These are phyloP conservation scores for Aspergillus ibericus DNA, from an alignment of 2,329 filamentous ascomycete genomes.

Conservation along the genomic window DNA sequence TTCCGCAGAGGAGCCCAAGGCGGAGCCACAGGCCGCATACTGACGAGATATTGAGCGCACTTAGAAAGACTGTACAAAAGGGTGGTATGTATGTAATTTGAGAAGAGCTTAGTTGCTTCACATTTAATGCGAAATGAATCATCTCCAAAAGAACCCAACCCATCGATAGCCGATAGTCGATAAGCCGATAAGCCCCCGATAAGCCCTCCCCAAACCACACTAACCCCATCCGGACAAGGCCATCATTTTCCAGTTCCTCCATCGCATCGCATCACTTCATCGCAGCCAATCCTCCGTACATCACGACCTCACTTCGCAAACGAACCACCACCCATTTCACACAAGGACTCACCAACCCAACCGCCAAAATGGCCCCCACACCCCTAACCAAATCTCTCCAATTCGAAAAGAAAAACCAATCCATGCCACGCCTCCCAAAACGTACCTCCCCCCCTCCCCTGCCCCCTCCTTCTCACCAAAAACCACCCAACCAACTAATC, in stretches of 20 bases:
- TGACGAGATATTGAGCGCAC: neutral
- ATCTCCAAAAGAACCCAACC: neutral
- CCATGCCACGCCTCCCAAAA: slow-evolving; percentile 38
- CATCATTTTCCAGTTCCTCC: neutral
- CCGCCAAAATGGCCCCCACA: neutral
- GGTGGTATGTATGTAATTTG: neutral
- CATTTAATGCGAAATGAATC: neutral
- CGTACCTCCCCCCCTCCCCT: slow-evolving; percentile 22
- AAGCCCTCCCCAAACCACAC: neutral
- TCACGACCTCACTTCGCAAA: neutral
- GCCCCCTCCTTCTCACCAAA: neutral
- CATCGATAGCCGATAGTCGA: neutral
- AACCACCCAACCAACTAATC: neutral
- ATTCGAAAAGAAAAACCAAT: slow-evolving; percentile 43
- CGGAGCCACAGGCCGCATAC: neutral
- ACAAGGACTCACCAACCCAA: too few relatives aligned
- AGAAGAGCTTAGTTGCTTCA: neutral
- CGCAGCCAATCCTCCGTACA: neutral
- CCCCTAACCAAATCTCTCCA: slow-evolving; percentile 19
- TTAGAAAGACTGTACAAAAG: neutral
- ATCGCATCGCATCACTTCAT: neutral
- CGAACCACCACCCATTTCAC: neutral
- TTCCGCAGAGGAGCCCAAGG: neutral
- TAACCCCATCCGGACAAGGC: neutral
- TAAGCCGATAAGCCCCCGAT: neutral